Conservation (phyloP, 208 protist species). For the Acanthamoeba lenticulata region DNA sequence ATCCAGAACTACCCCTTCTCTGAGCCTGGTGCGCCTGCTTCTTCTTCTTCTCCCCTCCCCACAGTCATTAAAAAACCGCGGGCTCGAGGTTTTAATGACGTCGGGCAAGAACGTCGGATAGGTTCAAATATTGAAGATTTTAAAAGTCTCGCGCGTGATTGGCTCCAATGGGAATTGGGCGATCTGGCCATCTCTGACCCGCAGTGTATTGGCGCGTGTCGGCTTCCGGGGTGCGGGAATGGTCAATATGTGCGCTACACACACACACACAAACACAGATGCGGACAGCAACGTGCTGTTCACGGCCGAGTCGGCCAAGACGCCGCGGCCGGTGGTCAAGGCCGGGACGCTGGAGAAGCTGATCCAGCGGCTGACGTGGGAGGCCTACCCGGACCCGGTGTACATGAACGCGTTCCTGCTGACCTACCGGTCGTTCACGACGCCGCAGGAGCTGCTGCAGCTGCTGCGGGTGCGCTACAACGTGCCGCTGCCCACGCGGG, state of each 20-base stretch:
- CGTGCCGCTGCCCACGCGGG: background rate
- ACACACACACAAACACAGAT: background rate
- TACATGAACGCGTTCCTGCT: slow-evolving; percentile 66
- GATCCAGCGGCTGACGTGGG: slow-evolving; percentile 58
- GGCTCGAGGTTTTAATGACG: no score
- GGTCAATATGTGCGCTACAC: no score
- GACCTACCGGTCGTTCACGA: slow-evolving; percentile 71
- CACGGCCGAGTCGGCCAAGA: background rate
- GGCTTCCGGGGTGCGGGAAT: no score
- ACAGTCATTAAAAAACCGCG: no score
- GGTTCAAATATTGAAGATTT: no score
- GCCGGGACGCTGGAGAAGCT: slow-evolving; percentile 68
- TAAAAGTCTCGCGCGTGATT: no score
- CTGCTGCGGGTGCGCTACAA: slow-evolving; percentile 35
- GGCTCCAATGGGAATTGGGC: no score
- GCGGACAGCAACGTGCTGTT: slow-evolving; percentile 45
- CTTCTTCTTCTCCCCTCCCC: no score
- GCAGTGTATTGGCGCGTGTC: no score
- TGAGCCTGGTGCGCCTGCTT: slow-evolving; percentile 16
- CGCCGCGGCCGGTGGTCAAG: slow-evolving; percentile 23
- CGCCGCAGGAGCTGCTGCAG: slow-evolving; percentile 28
- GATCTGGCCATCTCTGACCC: no score
- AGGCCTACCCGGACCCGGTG: slow-evolving; percentile 34
- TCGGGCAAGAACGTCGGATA: no score
- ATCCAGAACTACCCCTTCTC: slow-evolving; percentile 20